These are phyloP conservation scores for Leccinum longicurvipes DNA, from an alignment of 768 basidiomycete species.

Conservation along the genomic window DNA sequence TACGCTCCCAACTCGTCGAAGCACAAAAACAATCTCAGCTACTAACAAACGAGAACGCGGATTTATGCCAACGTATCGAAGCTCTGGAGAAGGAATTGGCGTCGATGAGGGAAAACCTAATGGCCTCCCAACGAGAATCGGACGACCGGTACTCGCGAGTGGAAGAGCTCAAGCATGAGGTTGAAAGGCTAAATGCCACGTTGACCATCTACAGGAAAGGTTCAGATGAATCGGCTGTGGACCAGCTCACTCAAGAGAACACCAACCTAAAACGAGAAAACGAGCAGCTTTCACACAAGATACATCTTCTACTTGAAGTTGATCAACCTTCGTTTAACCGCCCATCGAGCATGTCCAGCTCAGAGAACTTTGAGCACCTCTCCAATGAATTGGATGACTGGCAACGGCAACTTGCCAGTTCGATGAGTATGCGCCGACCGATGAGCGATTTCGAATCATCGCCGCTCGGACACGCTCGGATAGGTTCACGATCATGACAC, in stretches of 20 bases:
- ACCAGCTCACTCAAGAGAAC: conserved; percentile 83
- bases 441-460: conserved; percentile 70
- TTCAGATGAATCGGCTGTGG: conserved; percentile 71
- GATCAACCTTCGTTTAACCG: conserved; percentile 74
- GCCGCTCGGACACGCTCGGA: conserved; percentile 52
- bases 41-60: conserved; percentile 70
- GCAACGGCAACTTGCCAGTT: conserved; percentile 80
- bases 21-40: conserved; percentile 74
- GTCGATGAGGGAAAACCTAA: conserved; percentile 62
- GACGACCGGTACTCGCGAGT: conserved; percentile 73
- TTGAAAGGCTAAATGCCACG: conserved; percentile 71
- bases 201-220: conserved; percentile 72
- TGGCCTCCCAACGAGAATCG: conserved; percentile 72
- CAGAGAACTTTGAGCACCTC: conserved; percentile 79
- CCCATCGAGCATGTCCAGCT: conserved; percentile 74
- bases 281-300: conserved; percentile 87
- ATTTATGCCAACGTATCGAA: conserved; percentile 70
- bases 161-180: conserved; percentile 77
- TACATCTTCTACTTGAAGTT: conserved; percentile 82
- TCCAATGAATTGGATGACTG: conserved; percentile 82
- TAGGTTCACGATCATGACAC: conserved; percentile 52
- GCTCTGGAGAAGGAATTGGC: conserved; percentile 74
- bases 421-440: conserved; percentile 70
- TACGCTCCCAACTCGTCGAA: conserved; percentile 72
- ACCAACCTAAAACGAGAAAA: conserved; percentile 77